Conservation (phyloP, 352 stramenopile genomes). For the Pythium sp. region DNA sequence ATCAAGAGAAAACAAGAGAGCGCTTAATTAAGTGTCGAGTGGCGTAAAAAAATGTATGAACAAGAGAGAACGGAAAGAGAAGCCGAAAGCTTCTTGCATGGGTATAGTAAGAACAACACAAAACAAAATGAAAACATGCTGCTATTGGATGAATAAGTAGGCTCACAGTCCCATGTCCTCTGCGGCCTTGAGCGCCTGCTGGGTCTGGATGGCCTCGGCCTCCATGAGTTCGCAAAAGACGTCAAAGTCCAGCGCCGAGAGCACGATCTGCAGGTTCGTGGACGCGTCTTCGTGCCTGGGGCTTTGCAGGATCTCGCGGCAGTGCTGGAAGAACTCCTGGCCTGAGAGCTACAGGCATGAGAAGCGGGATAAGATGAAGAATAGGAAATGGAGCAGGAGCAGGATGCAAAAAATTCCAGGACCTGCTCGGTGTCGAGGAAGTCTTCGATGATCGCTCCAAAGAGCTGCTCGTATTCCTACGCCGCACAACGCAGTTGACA, state of each 20-base stretch:
- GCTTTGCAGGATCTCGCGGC: slow-evolving; percentile 27
- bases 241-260: slow-evolving; percentile 55
- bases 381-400: neutral
- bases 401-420: neutral
- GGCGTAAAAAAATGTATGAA: neutral
- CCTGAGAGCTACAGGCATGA: slow-evolving; percentile 26
- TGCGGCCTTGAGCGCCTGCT: slow-evolving; percentile 44
- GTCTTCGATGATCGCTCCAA: slow-evolving; percentile 33
- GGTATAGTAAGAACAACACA: slow-evolving; percentile 33
- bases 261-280: slow-evolving; percentile 41
- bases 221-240: slow-evolving; percentile 56
- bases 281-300: slow-evolving; percentile 32
- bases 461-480: slow-evolving; percentile 52
- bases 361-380: neutral
- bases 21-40: slow-evolving; percentile 1
- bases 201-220: slow-evolving; percentile 40
- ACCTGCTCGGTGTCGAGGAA: slow-evolving; percentile 50
- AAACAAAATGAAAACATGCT: slow-evolving; percentile 8
- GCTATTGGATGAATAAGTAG: too few species aligned
- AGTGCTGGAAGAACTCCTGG: slow-evolving; percentile 54
- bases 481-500: too few species aligned
- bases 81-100: slow-evolving; percentile 19
- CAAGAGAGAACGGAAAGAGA: neutral
- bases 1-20: neutral
- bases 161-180: slow-evolving; percentile 53